These are phyloP conservation scores for Solanum sejunctum DNA, from an alignment of 257 asterid genomes.

Conservation along the genomic window DNA sequence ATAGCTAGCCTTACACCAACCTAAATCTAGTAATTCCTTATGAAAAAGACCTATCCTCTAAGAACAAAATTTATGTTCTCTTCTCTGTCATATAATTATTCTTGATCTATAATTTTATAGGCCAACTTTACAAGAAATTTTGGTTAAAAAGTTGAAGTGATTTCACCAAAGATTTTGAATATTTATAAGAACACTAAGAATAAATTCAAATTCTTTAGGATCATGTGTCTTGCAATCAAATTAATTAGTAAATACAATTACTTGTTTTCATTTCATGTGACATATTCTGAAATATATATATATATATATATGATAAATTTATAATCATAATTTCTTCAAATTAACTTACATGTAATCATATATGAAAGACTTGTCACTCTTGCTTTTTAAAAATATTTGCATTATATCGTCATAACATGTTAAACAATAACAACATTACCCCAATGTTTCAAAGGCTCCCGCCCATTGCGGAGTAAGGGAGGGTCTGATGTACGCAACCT, in stretches of 20 bases:
- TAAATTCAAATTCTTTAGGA: not conserved
- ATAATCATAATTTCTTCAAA: not conserved
- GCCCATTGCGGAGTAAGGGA: too few species aligned
- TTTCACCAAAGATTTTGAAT: not conserved
- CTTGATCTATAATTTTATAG: not conserved
- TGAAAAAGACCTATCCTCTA: not conserved
- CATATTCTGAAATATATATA: too few species aligned
- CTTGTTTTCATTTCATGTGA: not conserved
- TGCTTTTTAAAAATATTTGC: rapidly evolving
- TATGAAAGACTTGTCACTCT: not conserved
- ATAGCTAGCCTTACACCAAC: not conserved
- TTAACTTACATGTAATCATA: not conserved
- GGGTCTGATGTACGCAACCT: too few species aligned
- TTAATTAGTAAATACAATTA: not conserved
- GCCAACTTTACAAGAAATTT: not conserved
- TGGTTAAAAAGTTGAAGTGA: not conserved
- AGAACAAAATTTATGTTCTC: not conserved
- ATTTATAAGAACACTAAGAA: not conserved
- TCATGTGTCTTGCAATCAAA: not conserved
- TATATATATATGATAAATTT: too few species aligned
- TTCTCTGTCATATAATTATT: not conserved
- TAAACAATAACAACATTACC: too few species aligned
- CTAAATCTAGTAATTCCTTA: not conserved
- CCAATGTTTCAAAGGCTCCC: too few species aligned
- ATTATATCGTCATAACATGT: not conserved